Evolutionary conservation across 352 stramenopile genomes (phyloP).

Genomic region (Globisporangium nagaii): DNA sequence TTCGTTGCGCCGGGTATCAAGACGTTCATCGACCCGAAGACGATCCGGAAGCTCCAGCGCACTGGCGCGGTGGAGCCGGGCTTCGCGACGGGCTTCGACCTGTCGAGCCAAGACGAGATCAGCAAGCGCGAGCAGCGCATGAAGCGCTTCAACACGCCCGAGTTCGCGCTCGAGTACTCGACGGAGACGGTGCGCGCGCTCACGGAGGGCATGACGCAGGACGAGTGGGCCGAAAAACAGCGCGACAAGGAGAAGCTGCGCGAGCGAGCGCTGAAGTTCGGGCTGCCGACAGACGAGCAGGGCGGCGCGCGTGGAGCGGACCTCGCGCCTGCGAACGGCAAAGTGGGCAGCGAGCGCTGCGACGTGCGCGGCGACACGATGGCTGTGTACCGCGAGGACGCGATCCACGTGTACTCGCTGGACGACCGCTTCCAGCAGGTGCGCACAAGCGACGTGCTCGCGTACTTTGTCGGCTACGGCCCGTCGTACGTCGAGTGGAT

Average conservation of each 20-base stretch:
- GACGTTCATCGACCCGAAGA: conserved; percentile 76
- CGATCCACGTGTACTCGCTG: conserved; percentile 79
- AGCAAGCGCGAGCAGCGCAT: conserved; percentile 69
- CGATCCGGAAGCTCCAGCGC: conserved; percentile 69
- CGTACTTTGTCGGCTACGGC: conserved; percentile 73
- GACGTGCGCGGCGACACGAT: conserved; percentile 39
- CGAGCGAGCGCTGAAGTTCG: conserved; percentile 72
- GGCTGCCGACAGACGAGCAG: conserved; percentile 39
- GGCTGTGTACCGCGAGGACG: conserved; percentile 49
- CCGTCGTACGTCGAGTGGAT: conserved; percentile 86
- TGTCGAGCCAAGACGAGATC: conserved; percentile 55
- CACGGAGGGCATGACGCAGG: conserved; percentile 59
- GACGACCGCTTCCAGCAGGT: conserved; percentile 78
- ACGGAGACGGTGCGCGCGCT: conserved; percentile 55
- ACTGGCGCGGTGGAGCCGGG: conserved; percentile 51
- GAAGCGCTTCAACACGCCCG: conserved; percentile 72
- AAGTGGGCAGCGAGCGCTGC: conserved; percentile 57
- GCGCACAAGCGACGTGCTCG: conserved; percentile 71
- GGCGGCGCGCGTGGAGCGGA: no score
- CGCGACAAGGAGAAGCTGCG: conserved; percentile 53
- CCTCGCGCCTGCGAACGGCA: conserved; percentile 36
- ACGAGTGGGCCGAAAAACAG: conserved; percentile 61
- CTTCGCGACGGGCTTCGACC: conserved; percentile 70
- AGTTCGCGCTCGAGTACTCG: conserved; percentile 68
- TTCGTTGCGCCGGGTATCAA: conserved; percentile 63